phyloP scores from a whole-genome alignment of 179 eudicot genomes.

The Beta corolliflora region DNA sequence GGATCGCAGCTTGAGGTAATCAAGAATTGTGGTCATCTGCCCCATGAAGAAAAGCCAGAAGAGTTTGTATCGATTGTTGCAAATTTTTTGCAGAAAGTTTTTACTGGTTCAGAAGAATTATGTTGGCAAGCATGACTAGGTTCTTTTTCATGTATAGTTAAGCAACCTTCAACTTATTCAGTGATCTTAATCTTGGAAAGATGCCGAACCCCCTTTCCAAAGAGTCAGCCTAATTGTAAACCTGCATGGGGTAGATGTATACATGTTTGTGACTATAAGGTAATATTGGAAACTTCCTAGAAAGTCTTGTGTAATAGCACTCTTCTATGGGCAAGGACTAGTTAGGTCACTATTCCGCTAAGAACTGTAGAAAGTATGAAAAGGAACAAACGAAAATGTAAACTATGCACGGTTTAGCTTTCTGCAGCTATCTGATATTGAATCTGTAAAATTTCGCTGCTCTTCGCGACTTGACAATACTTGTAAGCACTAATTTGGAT shows the following conservation, averaged over 20 bases:
- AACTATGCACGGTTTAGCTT: not conserved
- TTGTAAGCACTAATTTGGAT: not conserved
- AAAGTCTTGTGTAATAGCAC: not conserved
- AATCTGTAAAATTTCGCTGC: not conserved
- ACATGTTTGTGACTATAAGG: not conserved
- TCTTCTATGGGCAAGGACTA: not conserved
- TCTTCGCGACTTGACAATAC: not conserved
- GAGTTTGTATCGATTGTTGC: conserved; percentile 67
- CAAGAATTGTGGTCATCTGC: conserved; percentile 87
- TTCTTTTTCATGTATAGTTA: not conserved
- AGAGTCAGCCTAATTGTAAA: not conserved
- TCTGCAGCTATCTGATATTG: not conserved
- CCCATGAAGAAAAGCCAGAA: conserved; percentile 83
- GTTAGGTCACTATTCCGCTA: not conserved
- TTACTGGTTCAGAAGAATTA: conserved; percentile 42
- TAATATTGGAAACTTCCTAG: not conserved
- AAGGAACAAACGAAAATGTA: not conserved
- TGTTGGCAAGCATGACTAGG: conserved; percentile 39
- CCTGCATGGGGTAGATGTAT: not conserved
- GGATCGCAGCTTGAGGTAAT: conserved; percentile 71
- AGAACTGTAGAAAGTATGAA: not conserved
- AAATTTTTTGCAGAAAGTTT: conserved; percentile 49
- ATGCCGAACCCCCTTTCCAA: conserved; percentile 1
- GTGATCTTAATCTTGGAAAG: conserved; percentile 7
- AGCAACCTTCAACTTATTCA: not conserved